Conservation (phyloP, 2,329 filamentous ascomycete genomes). For the Penicillium paneum region DNA sequence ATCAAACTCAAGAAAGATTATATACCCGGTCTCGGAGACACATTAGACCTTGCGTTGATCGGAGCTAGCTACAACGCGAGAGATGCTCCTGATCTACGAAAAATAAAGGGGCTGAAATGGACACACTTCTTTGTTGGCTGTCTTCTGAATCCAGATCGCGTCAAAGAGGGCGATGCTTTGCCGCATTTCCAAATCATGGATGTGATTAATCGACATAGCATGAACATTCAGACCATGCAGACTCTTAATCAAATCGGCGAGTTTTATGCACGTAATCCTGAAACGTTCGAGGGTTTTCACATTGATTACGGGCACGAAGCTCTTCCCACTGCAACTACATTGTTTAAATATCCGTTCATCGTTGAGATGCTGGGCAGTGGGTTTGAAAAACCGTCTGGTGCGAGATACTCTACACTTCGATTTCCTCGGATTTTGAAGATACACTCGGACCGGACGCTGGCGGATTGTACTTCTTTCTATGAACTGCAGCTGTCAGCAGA, state of each 20-base stretch:
- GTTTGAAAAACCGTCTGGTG: slow-evolving; percentile 69
- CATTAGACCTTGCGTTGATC: slow-evolving; percentile 77
- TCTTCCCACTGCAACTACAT: slow-evolving; percentile 36
- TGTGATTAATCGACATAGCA: slow-evolving; percentile 50
- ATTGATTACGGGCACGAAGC: slow-evolving; percentile 47
- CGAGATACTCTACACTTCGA: slow-evolving; percentile 68
- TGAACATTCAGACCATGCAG: slow-evolving; percentile 53
- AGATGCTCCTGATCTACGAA: slow-evolving; percentile 54
- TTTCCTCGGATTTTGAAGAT: slow-evolving; percentile 76
- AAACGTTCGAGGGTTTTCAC: slow-evolving; percentile 37
- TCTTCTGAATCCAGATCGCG: slow-evolving; percentile 63
- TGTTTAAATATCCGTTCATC: slow-evolving; percentile 70
- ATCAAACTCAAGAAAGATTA: slow-evolving; percentile 92
- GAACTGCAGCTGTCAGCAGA: slow-evolving; percentile 67
- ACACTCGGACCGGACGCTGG: slow-evolving; percentile 69
- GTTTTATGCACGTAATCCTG: slow-evolving; percentile 42
- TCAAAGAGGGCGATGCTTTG: slow-evolving; percentile 48
- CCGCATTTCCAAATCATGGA: slow-evolving; percentile 68
- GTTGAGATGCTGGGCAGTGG: slow-evolving; percentile 78
- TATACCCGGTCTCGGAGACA: slow-evolving; percentile 71
- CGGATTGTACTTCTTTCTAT: slow-evolving; percentile 65
- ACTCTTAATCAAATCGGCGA: slow-evolving; percentile 50
- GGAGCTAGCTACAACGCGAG: slow-evolving; percentile 69
- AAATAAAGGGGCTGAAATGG: slow-evolving; percentile 60
- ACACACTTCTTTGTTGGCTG: slow-evolving; percentile 81